These are phyloP conservation scores for Aspergillus diversus DNA, from an alignment of 495 filamentous ascomycete genomes.

Conservation along the genomic window DNA sequence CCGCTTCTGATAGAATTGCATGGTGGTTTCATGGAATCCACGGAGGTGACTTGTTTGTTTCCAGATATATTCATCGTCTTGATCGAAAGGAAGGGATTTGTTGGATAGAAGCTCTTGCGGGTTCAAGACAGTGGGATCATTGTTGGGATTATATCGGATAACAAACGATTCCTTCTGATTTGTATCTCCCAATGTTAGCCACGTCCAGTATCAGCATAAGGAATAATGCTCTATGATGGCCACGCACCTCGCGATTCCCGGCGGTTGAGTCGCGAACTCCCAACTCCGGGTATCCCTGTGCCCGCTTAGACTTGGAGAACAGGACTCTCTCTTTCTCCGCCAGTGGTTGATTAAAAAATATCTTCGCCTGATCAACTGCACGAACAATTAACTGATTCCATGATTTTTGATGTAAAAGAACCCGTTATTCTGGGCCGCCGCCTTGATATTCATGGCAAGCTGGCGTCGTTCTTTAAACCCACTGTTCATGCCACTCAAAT, in stretches of 20 bases:
- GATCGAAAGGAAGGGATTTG: conserved; percentile 19
- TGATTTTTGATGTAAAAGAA: conserved; percentile 63
- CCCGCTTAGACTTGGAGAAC: conserved; percentile 27
- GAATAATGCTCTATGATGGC: neutral
- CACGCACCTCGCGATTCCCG: conserved; percentile 30
- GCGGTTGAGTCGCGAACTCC: conserved; percentile 32
- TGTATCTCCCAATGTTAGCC: too few relatives aligned
- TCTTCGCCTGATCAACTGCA: conserved; percentile 38
- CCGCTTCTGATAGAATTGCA: conserved; percentile 52
- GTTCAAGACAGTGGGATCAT: conserved; percentile 48
- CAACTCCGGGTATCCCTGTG: conserved; percentile 36
- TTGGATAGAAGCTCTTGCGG: conserved; percentile 36
- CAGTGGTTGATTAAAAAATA: conserved; percentile 49
- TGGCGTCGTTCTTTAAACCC: conserved; percentile 38
- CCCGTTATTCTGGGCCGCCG: conserved; percentile 51
- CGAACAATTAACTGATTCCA: conserved; percentile 50
- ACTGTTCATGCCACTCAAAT: conserved; percentile 45
- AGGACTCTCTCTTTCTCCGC: conserved; percentile 43
- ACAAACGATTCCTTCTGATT: conserved; percentile 48
- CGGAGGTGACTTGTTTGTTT: conserved; percentile 50
- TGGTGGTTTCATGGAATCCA: conserved; percentile 47
- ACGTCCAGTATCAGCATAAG: neutral
- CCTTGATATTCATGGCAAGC: conserved; percentile 43
- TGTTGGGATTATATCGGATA: conserved; percentile 47
- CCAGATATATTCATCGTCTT: conserved; percentile 49